These are phyloP conservation scores for Syzygium aromaticum DNA, from an alignment of 345 rosid species.

Conservation along the genomic window DNA sequence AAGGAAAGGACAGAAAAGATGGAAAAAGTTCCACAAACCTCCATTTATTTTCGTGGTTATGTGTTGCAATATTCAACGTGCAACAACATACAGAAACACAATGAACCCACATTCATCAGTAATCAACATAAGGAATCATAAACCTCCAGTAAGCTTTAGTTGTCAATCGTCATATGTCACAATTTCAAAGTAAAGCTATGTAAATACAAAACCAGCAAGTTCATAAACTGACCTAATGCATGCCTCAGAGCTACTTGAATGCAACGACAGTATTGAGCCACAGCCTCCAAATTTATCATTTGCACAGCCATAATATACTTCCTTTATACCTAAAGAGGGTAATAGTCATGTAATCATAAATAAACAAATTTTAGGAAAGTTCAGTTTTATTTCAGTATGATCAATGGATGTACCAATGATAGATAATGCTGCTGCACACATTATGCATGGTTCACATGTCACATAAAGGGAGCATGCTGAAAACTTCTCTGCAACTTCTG, in stretches of 20 bases:
- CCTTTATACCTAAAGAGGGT: background rate
- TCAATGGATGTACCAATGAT: background rate
- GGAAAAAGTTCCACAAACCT: background rate
- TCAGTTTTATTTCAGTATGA: background rate
- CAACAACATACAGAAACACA: background rate
- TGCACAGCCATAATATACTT: background rate
- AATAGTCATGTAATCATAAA: background rate
- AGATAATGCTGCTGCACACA: background rate
- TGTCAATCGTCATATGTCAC: background rate
- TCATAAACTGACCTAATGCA: background rate
- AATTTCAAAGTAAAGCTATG: background rate
- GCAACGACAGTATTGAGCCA: background rate
- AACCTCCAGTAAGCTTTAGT: background rate
- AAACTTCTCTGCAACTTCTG: background rate
- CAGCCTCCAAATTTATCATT: background rate
- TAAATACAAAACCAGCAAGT: background rate
- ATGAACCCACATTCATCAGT: background rate
- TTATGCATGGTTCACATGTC: background rate
- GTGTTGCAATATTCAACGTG: background rate
- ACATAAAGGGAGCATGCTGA: background rate
- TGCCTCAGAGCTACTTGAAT: background rate
- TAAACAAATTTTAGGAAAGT: background rate
- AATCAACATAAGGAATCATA: background rate
- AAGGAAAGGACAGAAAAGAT: background rate
- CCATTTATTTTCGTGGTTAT: background rate